Percentiles rank a stretch among this genome's conserved stretches.
Conservation (phyloP, 345 rosid genomes). For the Noccaea bulbosa region DNA sequence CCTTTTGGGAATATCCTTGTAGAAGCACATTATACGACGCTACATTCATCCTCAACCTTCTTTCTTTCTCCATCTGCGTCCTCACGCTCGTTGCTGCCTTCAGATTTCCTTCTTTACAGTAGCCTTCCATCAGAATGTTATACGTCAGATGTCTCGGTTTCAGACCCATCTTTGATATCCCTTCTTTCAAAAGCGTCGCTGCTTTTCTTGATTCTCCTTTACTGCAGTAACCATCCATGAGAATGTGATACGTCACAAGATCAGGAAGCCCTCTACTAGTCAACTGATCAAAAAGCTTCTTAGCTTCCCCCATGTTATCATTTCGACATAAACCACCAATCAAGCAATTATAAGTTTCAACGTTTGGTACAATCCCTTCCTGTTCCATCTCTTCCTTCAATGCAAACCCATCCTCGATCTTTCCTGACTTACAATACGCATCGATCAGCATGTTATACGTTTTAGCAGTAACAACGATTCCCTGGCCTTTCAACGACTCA, state of each 20-base stretch:
- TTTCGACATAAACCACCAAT: conserved; percentile 63
- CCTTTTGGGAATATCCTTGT: conserved; percentile 65
- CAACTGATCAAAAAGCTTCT: conserved; percentile 54
- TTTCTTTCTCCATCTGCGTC: conserved; percentile 70
- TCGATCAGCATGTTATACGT: conserved; percentile 74
- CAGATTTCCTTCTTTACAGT: conserved; percentile 71
- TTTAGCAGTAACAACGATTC: conserved; percentile 49
- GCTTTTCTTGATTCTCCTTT: conserved; percentile 66
- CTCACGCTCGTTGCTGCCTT: conserved; percentile 63
- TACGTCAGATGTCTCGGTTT: conserved; percentile 68
- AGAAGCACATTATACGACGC: conserved; percentile 70
- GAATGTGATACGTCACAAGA: conserved; percentile 67
- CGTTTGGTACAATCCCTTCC: conserved; percentile 54
- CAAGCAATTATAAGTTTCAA: conserved; percentile 76
- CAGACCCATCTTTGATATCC: conserved; percentile 53
- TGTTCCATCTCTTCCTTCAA: conserved; percentile 51
- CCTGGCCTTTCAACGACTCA: conserved; percentile 47
- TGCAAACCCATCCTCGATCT: conserved; percentile 59
- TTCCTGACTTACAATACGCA: conserved; percentile 69
- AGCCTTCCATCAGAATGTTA: conserved; percentile 77
- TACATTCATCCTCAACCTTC: conserved; percentile 61
- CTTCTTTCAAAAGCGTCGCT: conserved; percentile 55
- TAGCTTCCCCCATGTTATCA: conserved; percentile 50
- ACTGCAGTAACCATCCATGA: conserved; percentile 65
- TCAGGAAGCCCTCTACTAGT: conserved; percentile 52